Base-by-base conservation (phyloP, 1,284 basidiomycete genomes). In the Fistulinella cinereoalba region DNA sequence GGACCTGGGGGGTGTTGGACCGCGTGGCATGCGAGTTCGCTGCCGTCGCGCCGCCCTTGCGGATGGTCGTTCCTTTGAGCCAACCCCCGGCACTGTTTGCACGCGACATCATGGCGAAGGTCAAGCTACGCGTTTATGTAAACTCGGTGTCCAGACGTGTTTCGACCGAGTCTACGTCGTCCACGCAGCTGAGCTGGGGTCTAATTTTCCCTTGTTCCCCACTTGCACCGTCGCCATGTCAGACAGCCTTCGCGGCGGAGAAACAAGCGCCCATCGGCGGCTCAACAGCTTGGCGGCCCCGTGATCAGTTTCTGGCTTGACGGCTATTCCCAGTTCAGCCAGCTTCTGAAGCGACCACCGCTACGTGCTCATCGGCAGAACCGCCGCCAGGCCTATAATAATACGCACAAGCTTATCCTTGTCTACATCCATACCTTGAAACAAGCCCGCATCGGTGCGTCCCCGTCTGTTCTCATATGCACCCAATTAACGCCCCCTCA, bases 11-110 rank as follows among this genome's bases (percentile, higher is more conserved):
- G 0, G 85, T 85, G 23, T 71, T 77, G 3, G 80, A 78, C 22
- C 85, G 79, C 2, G 83, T 65, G 15, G 54, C 73, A 48, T 74
- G 72, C 4, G 71, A 55, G 31, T 66, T 71, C 2, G 75, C 71
- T 18, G 76, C 67, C 10, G 70, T 49, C n/a, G 61, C 54, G 11
- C 75, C 79, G 4, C 79, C 77, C 64, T 87, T 89, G 52, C 83
- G 79, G 24, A 89, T 72, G 10, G 81, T 83, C 34, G 83, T 86
- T 4, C 87, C 87, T 44, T 78, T 79, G 37, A 88, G 71, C 83
- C 84, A 88, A 41, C 72, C 71, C 43, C 61, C 65, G n/a, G 54
- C 40, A 4, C 47, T 60, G 49, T 37, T 61, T 10, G 57, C 24
- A 21, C 66, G 66, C 23, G 66, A 65, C 62, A 64, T 64, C 48